phyloP scores from a whole-genome alignment of 2,329 filamentous ascomycete genomes.

The Sclerotinia minor region DNA sequence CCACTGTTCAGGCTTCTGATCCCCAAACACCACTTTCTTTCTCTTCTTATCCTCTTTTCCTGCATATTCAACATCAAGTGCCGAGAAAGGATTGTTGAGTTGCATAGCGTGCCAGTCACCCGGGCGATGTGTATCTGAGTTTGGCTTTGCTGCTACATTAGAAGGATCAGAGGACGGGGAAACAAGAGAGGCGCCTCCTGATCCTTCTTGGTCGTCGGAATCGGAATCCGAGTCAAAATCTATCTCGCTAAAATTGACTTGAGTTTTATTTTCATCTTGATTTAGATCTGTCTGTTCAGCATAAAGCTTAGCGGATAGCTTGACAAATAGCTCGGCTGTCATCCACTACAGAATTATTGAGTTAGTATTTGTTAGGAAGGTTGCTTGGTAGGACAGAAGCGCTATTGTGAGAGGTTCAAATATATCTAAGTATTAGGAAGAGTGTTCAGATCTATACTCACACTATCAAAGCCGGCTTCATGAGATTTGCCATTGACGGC shows the following conservation, averaged over 20 bases:
- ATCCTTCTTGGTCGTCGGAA: slow-evolving; percentile 23
- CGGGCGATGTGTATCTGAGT: slow-evolving; percentile 6
- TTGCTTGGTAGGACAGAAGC: neutral
- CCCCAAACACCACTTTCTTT: slow-evolving; percentile 16
- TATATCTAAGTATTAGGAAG: no score
- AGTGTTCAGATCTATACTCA: neutral
- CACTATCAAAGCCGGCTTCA: slow-evolving; percentile 62
- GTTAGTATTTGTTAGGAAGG: slow-evolving; percentile 33
- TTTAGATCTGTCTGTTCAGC: slow-evolving; percentile 22
- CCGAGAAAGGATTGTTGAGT: slow-evolving; percentile 18
- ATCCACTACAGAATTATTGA: slow-evolving; percentile 38
- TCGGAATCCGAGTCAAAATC: slow-evolving; percentile 5
- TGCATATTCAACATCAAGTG: neutral
- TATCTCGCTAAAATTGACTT: slow-evolving; percentile 23
- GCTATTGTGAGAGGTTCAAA: neutral
- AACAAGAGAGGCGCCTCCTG: slow-evolving; percentile 13
- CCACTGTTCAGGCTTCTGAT: slow-evolving; percentile 27
- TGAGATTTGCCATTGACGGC: slow-evolving; percentile 44
- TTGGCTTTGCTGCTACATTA: neutral
- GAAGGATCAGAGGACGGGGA: neutral
- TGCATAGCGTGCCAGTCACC: slow-evolving; percentile 26
- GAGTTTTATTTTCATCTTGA: neutral
- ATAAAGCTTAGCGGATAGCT: slow-evolving; percentile 37
- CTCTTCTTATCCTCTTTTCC: neutral
- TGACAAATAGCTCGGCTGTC: slow-evolving; percentile 47